These are phyloP conservation scores for Gelatoporia subvermispora DNA, from an alignment of 768 basidiomycete species.

Conservation along the genomic window DNA sequence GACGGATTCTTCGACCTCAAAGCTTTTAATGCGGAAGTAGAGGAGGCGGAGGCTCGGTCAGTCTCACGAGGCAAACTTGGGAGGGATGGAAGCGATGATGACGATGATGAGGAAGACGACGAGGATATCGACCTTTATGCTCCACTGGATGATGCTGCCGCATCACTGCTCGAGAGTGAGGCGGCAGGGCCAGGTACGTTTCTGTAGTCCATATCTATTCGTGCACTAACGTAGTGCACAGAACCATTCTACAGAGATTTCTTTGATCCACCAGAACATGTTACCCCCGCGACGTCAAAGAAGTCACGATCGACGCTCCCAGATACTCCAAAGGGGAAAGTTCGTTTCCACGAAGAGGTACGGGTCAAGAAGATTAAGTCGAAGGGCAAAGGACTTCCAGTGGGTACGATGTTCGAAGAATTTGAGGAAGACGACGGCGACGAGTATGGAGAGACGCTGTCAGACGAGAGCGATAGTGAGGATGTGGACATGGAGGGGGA, in stretches of 20 bases:
- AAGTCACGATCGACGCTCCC: slow-evolving; percentile 16
- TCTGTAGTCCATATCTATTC: neutral
- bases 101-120: slow-evolving; percentile 44
- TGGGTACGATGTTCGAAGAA: slow-evolving; percentile 38
- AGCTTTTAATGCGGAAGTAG: slow-evolving; percentile 83
- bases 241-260: slow-evolving; percentile 74
- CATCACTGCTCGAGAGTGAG: slow-evolving; percentile 40
- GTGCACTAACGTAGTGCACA: slow-evolving; percentile 23
- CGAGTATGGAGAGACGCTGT: slow-evolving; percentile 12
- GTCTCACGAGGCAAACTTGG: slow-evolving; percentile 59
- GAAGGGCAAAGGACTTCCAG: slow-evolving; percentile 58
- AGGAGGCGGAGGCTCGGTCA: slow-evolving; percentile 64
- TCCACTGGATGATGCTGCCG: slow-evolving; percentile 41
- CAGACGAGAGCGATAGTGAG: slow-evolving; percentile 16
- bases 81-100: slow-evolving; percentile 44
- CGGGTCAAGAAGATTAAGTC: slow-evolving; percentile 77
- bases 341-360: slow-evolving; percentile 80
- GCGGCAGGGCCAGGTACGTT: slow-evolving; percentile 35
- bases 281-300: slow-evolving; percentile 15
- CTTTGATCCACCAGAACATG: slow-evolving; percentile 58
- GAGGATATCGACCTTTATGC: slow-evolving; percentile 63
- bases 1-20: slow-evolving; percentile 89
- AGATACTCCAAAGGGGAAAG: slow-evolving; percentile 35
- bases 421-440: slow-evolving; percentile 39
- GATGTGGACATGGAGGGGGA: slow-evolving; percentile 13